Percentiles rank a stretch among this genome's conserved stretches.
Conservation (phyloP, 805 yeast genomes). For the Candida incommunis region DNA sequence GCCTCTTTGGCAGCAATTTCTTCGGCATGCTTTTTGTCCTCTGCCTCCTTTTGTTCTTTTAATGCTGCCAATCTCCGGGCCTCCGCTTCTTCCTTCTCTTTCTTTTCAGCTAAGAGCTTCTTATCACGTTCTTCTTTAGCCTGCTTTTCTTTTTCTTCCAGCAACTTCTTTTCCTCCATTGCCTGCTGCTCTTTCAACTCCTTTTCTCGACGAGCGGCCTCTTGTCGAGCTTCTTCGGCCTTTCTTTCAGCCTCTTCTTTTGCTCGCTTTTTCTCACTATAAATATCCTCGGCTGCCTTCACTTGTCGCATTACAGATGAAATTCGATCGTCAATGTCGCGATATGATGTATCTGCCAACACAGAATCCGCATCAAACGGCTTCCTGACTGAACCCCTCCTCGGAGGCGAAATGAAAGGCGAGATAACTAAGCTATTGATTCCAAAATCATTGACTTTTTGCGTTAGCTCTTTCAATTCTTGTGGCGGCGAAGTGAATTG, state of each 20-base stretch:
- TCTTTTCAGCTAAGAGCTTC: slow-evolving; percentile 11
- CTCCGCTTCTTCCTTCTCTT: slow-evolving; percentile 1
- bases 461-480: too few species aligned
- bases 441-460: too few species aligned
- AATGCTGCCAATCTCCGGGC: not conserved
- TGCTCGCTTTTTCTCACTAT: too few species aligned
- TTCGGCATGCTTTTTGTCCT: slow-evolving; percentile 13
- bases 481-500: too few species aligned
- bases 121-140: slow-evolving; percentile 9
- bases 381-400: too few species aligned
- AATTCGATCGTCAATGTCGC: too few species aligned
- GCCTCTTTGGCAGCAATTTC: slow-evolving; percentile 15
- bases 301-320: too few species aligned
- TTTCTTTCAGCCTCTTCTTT: slow-evolving; percentile 13
- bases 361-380: too few species aligned
- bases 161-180: slow-evolving; percentile 3
- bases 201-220: slow-evolving; percentile 13
- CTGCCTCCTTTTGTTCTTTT: slow-evolving; percentile 15
- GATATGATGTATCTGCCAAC: too few species aligned
- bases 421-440: too few species aligned
- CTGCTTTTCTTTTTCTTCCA: slow-evolving; percentile 3
- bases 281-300: too few species aligned
- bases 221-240: slow-evolving; percentile 3
- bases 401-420: too few species aligned
- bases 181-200: slow-evolving; percentile 4